These are phyloP conservation scores for Aspergillus ellipticus DNA, from an alignment of 495 filamentous ascomycete genomes.

Conservation along the genomic window DNA sequence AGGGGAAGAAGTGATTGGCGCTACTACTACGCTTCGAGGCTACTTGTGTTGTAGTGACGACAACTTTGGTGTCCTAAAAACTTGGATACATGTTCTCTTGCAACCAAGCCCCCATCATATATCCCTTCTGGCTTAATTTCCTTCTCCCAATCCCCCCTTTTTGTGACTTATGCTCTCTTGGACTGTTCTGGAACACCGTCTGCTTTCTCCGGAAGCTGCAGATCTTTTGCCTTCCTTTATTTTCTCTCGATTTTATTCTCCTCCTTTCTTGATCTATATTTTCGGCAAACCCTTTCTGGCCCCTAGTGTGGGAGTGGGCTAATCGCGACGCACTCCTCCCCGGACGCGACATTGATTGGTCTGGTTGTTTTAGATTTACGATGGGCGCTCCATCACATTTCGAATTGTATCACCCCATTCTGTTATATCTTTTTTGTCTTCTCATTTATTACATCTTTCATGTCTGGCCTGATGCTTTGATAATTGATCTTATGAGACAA, in stretches of 20 bases:
- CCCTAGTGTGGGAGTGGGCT: neutral
- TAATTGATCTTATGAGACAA: too few relatives aligned
- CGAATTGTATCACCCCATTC: neutral
- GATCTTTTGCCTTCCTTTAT: neutral
- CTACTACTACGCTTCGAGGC: neutral
- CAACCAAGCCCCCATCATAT: neutral
- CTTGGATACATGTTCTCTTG: too few relatives aligned
- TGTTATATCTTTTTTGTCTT: neutral
- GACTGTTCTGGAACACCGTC: neutral
- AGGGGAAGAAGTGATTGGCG: conserved; percentile 15
- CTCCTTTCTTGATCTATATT: neutral
- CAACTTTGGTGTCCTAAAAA: too few relatives aligned
- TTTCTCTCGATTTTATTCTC: neutral
- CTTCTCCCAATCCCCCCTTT: neutral
- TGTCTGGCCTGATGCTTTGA: conserved; percentile 9
- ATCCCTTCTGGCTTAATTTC: neutral
- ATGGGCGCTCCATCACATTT: neutral
- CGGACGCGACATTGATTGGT: neutral
- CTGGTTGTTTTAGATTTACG: neutral
- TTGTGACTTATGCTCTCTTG: neutral
- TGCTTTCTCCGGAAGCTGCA: neutral
- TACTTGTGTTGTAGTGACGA: neutral
- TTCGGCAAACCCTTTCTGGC: neutral
- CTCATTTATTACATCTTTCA: conserved; percentile 9
- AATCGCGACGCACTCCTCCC: neutral